Evolutionary conservation across 495 filamentous ascomycete genomes (phyloP).

Genomic region (Hypoxylon lienhwacheense): DNA sequence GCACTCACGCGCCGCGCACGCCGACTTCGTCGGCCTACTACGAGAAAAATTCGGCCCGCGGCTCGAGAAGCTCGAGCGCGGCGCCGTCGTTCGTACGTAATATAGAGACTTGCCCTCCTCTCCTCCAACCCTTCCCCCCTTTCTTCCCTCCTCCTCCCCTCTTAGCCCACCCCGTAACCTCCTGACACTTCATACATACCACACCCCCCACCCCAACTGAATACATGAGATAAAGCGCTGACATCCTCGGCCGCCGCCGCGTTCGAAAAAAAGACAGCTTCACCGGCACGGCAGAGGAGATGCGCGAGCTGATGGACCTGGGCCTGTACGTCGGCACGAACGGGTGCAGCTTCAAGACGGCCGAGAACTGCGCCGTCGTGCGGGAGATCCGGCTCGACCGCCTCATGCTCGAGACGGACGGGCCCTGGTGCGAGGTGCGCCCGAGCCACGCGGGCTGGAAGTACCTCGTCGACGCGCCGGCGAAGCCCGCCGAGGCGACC

Average conservation of each 20-base stretch:
- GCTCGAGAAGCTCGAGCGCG: constrained; percentile 63
- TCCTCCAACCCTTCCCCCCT: too few relatives aligned
- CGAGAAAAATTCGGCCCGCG: constrained; percentile 47
- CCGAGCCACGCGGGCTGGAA: constrained; percentile 65
- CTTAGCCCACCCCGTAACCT: too few relatives aligned
- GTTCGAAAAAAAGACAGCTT: too few relatives aligned
- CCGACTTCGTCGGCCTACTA: constrained; percentile 73
- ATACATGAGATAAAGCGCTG: too few relatives aligned
- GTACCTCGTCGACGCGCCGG: constrained; percentile 46
- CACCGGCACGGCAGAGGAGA: constrained; percentile 81
- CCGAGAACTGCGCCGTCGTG: constrained; percentile 82
- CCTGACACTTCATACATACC: too few relatives aligned
- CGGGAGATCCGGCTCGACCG: constrained; percentile 69
- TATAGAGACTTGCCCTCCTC: too few relatives aligned
- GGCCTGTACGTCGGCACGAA: constrained; percentile 87
- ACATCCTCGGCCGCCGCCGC: too few relatives aligned
- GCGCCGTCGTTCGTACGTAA: constrained; percentile 84
- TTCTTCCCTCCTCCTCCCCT: too few relatives aligned
- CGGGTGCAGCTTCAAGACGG: constrained; percentile 90
- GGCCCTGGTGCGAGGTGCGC: constrained; percentile 81
- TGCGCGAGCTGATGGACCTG: constrained; percentile 70
- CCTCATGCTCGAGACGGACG: constrained; percentile 91
- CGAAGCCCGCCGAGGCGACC: not conserved
- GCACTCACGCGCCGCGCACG: constrained; percentile 80
- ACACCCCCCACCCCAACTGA: too few relatives aligned